Percentiles rank a stretch among this genome's conserved stretches.
These are phyloP conservation scores for Oryza meridionalis DNA, from an alignment of 176 grass and related monocot species.

Conservation along the genomic window DNA sequence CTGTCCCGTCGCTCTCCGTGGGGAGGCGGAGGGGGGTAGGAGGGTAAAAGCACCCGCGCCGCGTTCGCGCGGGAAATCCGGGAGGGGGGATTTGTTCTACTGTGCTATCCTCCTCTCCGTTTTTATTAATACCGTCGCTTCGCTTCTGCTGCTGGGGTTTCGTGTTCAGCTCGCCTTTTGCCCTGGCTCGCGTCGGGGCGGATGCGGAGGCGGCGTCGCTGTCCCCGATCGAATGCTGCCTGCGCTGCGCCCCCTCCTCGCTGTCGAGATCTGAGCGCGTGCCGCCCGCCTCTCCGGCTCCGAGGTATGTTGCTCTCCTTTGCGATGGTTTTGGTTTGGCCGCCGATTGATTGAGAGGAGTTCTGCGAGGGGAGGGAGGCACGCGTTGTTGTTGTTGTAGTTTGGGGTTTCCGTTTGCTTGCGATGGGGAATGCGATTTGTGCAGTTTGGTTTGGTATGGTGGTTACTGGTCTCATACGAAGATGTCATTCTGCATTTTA, in stretches of 20 bases:
- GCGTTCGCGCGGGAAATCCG: constrained; percentile 66
- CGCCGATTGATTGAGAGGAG: neutral
- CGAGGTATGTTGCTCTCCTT: constrained; percentile 22
- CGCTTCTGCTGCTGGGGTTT: constrained; percentile 41
- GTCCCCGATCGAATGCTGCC: neutral
- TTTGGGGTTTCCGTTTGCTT: neutral
- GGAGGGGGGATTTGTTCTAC: neutral
- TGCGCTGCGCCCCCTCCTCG: neutral
- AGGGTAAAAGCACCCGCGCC: constrained; percentile 37
- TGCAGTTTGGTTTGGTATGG: neutral
- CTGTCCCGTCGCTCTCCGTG: neutral
- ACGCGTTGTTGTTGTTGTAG: neutral
- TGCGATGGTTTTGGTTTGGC: neutral
- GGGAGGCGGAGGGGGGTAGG: constrained; percentile 22
- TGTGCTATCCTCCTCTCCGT: neutral
- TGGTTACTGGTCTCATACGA: neutral
- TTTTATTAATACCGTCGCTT: constrained; percentile 16
- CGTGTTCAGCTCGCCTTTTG: constrained; percentile 13
- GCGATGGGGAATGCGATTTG: neutral
- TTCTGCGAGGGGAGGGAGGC: neutral
- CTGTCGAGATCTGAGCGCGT: constrained; percentile 19
- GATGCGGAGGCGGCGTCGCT: constrained; percentile 9
- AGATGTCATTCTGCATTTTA: neutral
- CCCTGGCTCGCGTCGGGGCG: neutral
- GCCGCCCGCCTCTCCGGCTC: neutral